Evolutionary conservation across 208 protist species (phyloP).

Genomic region (Acanthamoeba culbertsoni): DNA sequence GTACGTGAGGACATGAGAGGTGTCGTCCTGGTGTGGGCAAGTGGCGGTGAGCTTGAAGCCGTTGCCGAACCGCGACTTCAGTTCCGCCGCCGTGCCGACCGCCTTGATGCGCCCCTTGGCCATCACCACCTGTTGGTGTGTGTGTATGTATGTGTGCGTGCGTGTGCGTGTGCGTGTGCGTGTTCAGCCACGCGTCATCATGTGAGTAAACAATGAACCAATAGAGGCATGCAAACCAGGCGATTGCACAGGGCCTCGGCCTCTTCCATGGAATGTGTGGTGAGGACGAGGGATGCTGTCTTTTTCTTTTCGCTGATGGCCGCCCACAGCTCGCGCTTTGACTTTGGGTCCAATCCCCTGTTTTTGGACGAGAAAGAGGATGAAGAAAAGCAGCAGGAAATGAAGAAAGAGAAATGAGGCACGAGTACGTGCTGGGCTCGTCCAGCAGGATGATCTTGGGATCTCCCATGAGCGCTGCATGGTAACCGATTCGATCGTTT

Average conservation of each 20-base stretch:
- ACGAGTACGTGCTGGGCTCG: constrained; percentile 50
- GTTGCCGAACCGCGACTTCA: not conserved
- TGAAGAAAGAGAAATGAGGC: no score
- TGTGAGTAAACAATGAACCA: not conserved
- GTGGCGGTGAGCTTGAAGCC: constrained; percentile 48
- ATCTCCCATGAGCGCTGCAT: constrained; percentile 59
- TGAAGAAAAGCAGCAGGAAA: no score
- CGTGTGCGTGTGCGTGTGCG: no score
- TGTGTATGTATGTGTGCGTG: no score
- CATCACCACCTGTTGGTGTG: constrained; percentile 7
- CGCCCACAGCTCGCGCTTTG: constrained; percentile 59
- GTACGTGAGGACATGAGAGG: no score
- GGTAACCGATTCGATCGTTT: not conserved
- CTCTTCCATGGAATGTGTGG: constrained; percentile 56
- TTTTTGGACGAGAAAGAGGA: not conserved
- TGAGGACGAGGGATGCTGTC: not conserved
- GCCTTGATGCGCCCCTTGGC: not conserved
- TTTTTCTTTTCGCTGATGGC: constrained; percentile 58
- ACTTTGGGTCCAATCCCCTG: constrained; percentile 67
- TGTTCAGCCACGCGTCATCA: no score
- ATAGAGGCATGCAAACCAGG: not conserved
- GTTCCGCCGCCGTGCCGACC: not conserved
- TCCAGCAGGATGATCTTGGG: constrained; percentile 50
- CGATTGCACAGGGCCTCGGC: constrained; percentile 61
- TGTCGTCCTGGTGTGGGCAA: not conserved